A percentile compares a stretch with the other conserved stretches of the same genome.
phyloP scores from a whole-genome alignment of 768 basidiomycete genomes.

The Favolaschia claudopus region DNA sequence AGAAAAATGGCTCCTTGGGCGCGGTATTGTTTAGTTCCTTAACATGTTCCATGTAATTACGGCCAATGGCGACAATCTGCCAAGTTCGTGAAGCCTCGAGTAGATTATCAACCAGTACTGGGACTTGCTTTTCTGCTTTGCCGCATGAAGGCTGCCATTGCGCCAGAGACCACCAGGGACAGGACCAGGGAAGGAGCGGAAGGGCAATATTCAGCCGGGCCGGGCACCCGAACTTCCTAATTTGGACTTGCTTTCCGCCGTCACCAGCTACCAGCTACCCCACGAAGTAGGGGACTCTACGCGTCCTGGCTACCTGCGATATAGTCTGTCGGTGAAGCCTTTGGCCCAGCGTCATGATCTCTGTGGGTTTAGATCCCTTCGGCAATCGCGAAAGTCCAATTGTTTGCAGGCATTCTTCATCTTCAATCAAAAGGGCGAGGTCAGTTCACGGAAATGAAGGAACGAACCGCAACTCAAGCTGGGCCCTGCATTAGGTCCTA shows the following conservation, averaged over 20 bases:
- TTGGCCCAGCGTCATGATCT: constrained; percentile 22
- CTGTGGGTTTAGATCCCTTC: neutral
- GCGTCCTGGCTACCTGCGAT: no score
- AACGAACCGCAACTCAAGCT: constrained; percentile 1
- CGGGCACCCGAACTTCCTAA: no score
- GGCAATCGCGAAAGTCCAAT: neutral
- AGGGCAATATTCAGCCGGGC: no score
- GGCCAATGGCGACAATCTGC: constrained; percentile 94
- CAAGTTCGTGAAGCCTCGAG: constrained; percentile 5
- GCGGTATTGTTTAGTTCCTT: constrained; percentile 90
- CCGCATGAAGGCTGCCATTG: constrained; percentile 17
- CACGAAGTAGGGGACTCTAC: no score
- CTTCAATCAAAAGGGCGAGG: constrained; percentile 99
- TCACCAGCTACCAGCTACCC: no score
- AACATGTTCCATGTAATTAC: constrained; percentile 92
- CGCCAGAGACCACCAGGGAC: no score
- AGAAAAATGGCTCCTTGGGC: constrained; percentile 97
- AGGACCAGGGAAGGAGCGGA: no score
- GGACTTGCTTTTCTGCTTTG: constrained; percentile 23
- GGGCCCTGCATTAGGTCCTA: constrained; percentile 70
- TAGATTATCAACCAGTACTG: neutral
- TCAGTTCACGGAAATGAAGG: constrained; percentile 42
- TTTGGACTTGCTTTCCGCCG: no score
- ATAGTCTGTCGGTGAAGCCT: no score
- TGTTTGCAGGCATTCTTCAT: constrained; percentile 92